phyloP scores from a whole-genome alignment of 257 asterid genomes.

The Solanum gandarillasii region DNA sequence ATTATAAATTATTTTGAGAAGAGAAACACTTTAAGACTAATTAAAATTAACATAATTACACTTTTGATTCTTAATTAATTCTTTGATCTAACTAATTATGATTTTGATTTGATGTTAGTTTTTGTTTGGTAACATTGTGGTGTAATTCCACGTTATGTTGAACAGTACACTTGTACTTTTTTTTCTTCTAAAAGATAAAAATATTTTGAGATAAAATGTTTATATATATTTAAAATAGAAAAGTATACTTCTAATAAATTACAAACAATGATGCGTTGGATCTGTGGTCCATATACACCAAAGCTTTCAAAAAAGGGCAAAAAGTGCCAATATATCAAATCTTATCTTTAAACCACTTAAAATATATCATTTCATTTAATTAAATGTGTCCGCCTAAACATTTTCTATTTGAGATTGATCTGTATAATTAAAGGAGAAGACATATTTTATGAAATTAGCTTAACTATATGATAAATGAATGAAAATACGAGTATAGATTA shows the following conservation, averaged over 20 bases:
- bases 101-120: not conserved
- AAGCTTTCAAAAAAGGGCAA: not conserved
- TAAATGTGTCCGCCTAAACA: fast-evolving
- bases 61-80: not conserved
- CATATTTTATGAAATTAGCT: not conserved
- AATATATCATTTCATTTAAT: not conserved
- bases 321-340: not conserved
- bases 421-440: not conserved
- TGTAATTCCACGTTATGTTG: not conserved
- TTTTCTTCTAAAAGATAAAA: not conserved
- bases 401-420: not conserved
- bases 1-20: not conserved
- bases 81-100: not conserved
- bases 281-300: not conserved
- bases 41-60: not conserved
- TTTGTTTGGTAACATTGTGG: not conserved
- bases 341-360: not conserved
- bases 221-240: not conserved
- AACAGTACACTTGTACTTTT: not conserved
- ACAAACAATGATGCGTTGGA: not conserved
- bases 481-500: not conserved
- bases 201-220: not conserved
- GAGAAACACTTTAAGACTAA: not conserved
- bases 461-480: not conserved
- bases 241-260: not conserved